Evolutionary conservation across 805 yeast species (phyloP).

Genomic region (Candida ascalaphidarum): DNA sequence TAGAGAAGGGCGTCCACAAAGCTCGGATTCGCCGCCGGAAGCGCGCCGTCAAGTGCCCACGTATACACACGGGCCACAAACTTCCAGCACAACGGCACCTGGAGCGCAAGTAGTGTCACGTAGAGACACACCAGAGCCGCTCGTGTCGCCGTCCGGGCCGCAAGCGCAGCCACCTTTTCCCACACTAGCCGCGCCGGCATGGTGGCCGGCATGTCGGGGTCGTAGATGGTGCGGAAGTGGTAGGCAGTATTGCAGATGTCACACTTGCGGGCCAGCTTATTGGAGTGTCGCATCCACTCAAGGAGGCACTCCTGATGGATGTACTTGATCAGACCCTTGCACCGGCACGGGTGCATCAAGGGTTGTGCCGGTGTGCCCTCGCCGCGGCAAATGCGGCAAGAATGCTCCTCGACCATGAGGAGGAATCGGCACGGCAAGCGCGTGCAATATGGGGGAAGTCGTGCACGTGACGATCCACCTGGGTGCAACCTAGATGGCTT

Average conservation of each 20-base stretch:
- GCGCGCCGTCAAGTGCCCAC: slow-evolving; percentile 45
- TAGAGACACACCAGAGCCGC: slow-evolving; percentile 21
- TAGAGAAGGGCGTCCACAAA: slow-evolving; percentile 26
- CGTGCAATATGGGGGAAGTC: neutral
- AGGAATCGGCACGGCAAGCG: neutral
- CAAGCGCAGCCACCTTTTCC: slow-evolving; percentile 20
- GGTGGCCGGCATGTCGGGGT: slow-evolving; percentile 51
- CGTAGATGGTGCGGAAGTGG: slow-evolving; percentile 57
- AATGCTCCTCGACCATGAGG: slow-evolving; percentile 24
- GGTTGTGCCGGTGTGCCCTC: slow-evolving; percentile 78
- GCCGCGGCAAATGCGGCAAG: slow-evolving; percentile 91
- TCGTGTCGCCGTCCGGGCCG: slow-evolving; percentile 7
- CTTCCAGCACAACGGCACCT: slow-evolving; percentile 54
- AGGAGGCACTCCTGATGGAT: slow-evolving; percentile 87
- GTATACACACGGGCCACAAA: slow-evolving; percentile 45
- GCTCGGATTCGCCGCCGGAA: slow-evolving; percentile 29
- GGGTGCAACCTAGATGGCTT: neutral
- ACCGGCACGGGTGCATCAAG: slow-evolving; percentile 83
- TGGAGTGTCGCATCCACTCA: slow-evolving; percentile 76
- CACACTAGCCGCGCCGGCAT: slow-evolving; percentile 50
- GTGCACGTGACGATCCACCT: neutral
- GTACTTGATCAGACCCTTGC: slow-evolving; percentile 87
- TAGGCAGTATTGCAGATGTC: slow-evolving; percentile 82
- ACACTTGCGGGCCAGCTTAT: slow-evolving; percentile 54
- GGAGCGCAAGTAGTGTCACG: slow-evolving; percentile 35